These are phyloP conservation scores for Tuber indicum DNA, from an alignment of 495 filamentous ascomycete species.

Conservation along the genomic window DNA sequence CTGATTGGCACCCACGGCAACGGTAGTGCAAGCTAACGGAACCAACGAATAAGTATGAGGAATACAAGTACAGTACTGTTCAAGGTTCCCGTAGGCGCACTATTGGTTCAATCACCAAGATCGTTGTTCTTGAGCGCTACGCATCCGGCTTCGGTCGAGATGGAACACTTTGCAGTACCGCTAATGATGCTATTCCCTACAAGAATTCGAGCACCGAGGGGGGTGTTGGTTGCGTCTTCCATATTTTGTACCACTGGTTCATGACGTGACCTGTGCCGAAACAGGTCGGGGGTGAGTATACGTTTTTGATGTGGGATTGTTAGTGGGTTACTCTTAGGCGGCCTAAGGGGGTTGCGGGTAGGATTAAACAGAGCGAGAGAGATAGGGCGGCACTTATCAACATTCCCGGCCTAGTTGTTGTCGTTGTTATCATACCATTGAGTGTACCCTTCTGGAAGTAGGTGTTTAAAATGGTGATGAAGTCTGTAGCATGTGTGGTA, in stretches of 20 bases:
- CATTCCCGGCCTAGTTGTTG: conserved; percentile 46
- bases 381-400: conserved; percentile 31
- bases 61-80: no score
- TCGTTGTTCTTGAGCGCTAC: conserved; percentile 52
- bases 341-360: not conserved
- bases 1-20: conserved; percentile 23
- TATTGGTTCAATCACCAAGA: conserved; percentile 50
- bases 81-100: conserved; percentile 48
- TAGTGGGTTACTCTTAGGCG: conserved; percentile 55
- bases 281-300: conserved; percentile 55
- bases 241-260: conserved; percentile 43
- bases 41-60: conserved; percentile 52
- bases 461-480: conserved; percentile 48
- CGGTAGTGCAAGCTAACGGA: conserved; percentile 34
- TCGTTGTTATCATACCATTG: conserved; percentile 51
- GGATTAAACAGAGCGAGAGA: not conserved
- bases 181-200: conserved; percentile 56
- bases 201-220: conserved; percentile 58
- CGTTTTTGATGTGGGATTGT: conserved; percentile 57
- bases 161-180: conserved; percentile 38
- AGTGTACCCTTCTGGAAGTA: conserved; percentile 56
- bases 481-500: conserved; percentile 52
- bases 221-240: conserved; percentile 56
- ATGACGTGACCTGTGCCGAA: conserved; percentile 51
- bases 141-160: conserved; percentile 51